These are phyloP conservation scores for Dendrocalamus latiflorus DNA, from an alignment of 202 grass and related monocot genomes.

Conservation along the genomic window DNA sequence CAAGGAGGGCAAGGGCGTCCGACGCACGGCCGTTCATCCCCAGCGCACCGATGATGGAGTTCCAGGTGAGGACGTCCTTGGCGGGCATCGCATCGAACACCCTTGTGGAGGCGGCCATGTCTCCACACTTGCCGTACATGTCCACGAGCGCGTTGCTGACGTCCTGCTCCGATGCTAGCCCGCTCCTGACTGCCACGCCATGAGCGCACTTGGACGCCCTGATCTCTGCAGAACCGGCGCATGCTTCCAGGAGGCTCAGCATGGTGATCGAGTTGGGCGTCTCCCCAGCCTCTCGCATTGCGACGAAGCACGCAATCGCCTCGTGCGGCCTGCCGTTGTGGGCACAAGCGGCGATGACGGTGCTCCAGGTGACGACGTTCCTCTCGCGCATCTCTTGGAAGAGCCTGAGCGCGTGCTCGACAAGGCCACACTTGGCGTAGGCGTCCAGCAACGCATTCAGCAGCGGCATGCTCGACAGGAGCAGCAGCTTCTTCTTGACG, in stretches of 20 bases:
- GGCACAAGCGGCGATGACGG: slow-evolving; percentile 29
- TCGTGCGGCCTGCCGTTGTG: slow-evolving; percentile 22
- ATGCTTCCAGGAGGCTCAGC: slow-evolving; percentile 52
- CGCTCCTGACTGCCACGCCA: slow-evolving; percentile 29
- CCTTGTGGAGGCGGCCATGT: slow-evolving; percentile 19
- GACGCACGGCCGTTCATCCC: slow-evolving; percentile 52
- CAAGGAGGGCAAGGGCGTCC: slow-evolving; percentile 26
- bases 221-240: slow-evolving; percentile 19
- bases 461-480: slow-evolving; percentile 22
- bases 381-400: slow-evolving; percentile 30
- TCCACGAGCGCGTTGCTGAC: slow-evolving; percentile 36
- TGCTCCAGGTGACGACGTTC: slow-evolving; percentile 54
- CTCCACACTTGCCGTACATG: slow-evolving; percentile 56
- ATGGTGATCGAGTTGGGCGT: slow-evolving; percentile 43
- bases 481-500: slow-evolving; percentile 24
- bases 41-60: slow-evolving; percentile 53
- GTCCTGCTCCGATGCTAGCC: slow-evolving; percentile 13
- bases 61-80: slow-evolving; percentile 47
- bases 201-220: slow-evolving; percentile 43
- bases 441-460: slow-evolving; percentile 53
- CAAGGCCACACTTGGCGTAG: slow-evolving; percentile 46
- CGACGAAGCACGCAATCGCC: slow-evolving; percentile 28
- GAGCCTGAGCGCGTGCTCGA: slow-evolving; percentile 19
- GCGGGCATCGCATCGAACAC: slow-evolving; percentile 35
- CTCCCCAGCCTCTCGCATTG: slow-evolving; percentile 24